Conservation (phyloP, 441 rosid species). For the Euphorbia corollata region DNA sequence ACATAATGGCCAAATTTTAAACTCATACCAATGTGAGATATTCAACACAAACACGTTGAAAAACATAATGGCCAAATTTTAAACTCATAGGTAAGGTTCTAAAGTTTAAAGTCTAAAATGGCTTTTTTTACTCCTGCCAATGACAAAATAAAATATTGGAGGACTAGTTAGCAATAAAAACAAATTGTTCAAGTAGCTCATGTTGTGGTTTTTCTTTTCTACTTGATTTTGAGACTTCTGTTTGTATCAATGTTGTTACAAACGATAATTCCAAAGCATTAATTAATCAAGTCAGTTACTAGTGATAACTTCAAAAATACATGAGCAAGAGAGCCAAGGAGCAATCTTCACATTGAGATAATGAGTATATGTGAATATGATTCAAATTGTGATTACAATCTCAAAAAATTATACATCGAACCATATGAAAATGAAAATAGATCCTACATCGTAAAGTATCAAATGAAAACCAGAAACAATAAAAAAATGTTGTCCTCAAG, state of each 20-base stretch:
- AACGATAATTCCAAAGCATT: too few relatives aligned
- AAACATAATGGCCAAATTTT: too few relatives aligned
- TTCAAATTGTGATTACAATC: background rate
- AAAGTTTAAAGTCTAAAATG: too few relatives aligned
- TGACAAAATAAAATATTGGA: background rate
- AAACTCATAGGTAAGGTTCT: too few relatives aligned
- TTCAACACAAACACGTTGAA: too few relatives aligned
- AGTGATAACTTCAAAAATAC: too few relatives aligned
- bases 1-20: too few relatives aligned
- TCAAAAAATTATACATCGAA: background rate
- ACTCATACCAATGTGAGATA: too few relatives aligned
- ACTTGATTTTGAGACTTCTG: background rate
- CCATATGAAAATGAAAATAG: background rate
- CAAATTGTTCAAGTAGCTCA: background rate
- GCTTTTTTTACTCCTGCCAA: too few relatives aligned
- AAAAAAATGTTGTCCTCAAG: background rate
- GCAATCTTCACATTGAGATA: background rate
- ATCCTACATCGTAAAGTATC: conserved; percentile 3
- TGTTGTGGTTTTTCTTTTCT: background rate
- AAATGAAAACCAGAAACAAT: background rate
- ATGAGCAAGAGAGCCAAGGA: background rate
- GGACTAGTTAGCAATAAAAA: background rate
- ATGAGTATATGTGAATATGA: background rate
- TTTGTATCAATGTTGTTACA: background rate
- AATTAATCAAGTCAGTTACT: too few relatives aligned